A percentile compares a stretch with the other conserved stretches of the same genome.
Conservation (phyloP, 129 eudicot species). For the Flaveria brownii region DNA sequence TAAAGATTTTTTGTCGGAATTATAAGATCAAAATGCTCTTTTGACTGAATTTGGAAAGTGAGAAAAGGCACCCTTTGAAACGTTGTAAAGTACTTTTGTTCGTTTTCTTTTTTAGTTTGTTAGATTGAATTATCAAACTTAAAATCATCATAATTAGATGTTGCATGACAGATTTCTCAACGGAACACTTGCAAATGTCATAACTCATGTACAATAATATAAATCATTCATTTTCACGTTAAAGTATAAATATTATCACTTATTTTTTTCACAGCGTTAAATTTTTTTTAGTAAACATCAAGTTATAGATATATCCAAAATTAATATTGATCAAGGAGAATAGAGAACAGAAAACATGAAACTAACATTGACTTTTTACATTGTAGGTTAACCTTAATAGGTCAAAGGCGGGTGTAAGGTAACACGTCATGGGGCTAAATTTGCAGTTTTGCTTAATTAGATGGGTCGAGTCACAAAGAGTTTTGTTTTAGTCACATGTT, state of each 20-base stretch:
- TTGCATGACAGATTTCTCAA: conserved; percentile 33
- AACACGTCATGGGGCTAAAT: too few relatives aligned
- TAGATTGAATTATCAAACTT: conserved; percentile 32
- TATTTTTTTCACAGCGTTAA: neutral
- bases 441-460: too few relatives aligned
- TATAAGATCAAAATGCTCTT: conserved; percentile 63
- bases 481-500: too few relatives aligned
- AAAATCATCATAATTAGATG: conserved; percentile 22
- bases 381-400: too few relatives aligned
- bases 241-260: neutral
- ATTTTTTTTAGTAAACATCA: neutral
- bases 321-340: too few relatives aligned
- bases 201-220: neutral
- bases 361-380: too few relatives aligned
- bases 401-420: too few relatives aligned
- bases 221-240: neutral
- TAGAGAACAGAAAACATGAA: too few relatives aligned
- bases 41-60: conserved; percentile 71
- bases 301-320: neutral
- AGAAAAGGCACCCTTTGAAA: conserved; percentile 35
- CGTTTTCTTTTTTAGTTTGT: conserved; percentile 27
- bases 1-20: conserved; percentile 65
- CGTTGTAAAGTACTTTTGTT: conserved; percentile 37
- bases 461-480: too few relatives aligned
- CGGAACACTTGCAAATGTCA: conserved; percentile 24